Evolutionary conservation across 257 asterid species (phyloP).

Genomic region (Rubia yunnanensis): DNA sequence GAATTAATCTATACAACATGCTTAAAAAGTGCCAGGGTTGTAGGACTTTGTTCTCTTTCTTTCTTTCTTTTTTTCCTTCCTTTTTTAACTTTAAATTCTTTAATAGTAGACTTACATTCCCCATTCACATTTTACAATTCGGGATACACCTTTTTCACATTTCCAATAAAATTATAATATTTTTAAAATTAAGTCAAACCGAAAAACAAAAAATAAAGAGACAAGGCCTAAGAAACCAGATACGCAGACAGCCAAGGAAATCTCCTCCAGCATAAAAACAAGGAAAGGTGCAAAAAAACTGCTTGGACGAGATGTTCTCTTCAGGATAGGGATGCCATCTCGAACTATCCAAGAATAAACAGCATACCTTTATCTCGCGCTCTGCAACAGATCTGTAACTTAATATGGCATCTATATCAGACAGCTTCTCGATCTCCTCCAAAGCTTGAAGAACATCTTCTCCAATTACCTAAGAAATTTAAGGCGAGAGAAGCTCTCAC

Average conservation of each 20-base stretch:
- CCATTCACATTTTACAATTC: background rate
- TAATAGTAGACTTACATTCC: too few species aligned
- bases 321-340: background rate
- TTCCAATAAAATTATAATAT: background rate
- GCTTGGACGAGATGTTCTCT: background rate
- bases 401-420: slow-evolving; percentile 78
- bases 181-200: too few species aligned
- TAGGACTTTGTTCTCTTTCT: background rate
- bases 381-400: slow-evolving; percentile 83
- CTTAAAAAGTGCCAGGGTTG: background rate
- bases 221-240: slow-evolving; percentile 1
- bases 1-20: background rate
- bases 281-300: background rate
- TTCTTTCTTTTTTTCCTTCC: background rate
- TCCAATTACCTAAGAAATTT: slow-evolving; percentile 49
- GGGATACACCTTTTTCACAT: background rate
- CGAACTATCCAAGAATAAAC: background rate
- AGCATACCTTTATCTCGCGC: slow-evolving; percentile 59
- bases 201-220: background rate
- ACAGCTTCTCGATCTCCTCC: slow-evolving; percentile 85
- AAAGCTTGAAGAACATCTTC: slow-evolving; percentile 54
- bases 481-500: background rate
- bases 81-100: background rate
- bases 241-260: background rate
- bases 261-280: background rate